Evolutionary conservation across 2,329 filamentous ascomycete genomes (phyloP).

Genomic region (Westerdykella sp.): DNA sequence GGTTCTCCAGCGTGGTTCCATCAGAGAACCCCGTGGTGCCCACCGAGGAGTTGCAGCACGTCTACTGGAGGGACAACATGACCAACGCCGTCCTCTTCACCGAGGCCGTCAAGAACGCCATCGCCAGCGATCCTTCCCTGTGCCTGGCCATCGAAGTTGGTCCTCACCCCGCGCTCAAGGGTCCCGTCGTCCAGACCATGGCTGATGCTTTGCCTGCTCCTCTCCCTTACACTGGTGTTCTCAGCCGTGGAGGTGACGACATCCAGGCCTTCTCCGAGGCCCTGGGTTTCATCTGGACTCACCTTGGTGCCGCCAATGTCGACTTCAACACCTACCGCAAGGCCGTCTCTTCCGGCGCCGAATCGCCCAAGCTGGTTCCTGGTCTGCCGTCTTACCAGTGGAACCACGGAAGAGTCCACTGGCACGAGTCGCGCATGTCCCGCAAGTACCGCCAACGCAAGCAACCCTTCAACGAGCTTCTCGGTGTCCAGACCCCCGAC

Average conservation of each 20-base stretch:
- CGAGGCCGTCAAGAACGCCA: conserved; percentile 33
- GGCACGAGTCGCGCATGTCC: conserved; percentile 12
- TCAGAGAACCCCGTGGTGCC: conserved; percentile 1
- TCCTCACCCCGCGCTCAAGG: conserved; percentile 41
- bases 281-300: conserved; percentile 12
- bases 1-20: conserved; percentile 8
- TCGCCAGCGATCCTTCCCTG: conserved; percentile 6
- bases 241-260: conserved; percentile 20
- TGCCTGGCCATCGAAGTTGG: conserved; percentile 41
- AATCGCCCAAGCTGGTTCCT: conserved; percentile 1
- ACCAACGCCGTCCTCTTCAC: conserved; percentile 40
- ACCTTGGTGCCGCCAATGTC: conserved; percentile 17
- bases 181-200: conserved; percentile 3
- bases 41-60: conserved; percentile 12
- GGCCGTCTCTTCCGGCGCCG: not conserved
- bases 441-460: conserved; percentile 2
- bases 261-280: conserved; percentile 14
- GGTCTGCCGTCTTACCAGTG: conserved; percentile 17
- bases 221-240: conserved; percentile 12
- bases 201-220: not conserved
- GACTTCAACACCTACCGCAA: conserved; percentile 8
- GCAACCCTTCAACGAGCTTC: conserved; percentile 6
- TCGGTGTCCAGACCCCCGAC: conserved; percentile 2
- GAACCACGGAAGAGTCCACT: conserved; percentile 11
- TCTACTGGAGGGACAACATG: conserved; percentile 46